phyloP scores from a whole-genome alignment of 148 eudicot species.

The Nepenthes mirabilis region DNA sequence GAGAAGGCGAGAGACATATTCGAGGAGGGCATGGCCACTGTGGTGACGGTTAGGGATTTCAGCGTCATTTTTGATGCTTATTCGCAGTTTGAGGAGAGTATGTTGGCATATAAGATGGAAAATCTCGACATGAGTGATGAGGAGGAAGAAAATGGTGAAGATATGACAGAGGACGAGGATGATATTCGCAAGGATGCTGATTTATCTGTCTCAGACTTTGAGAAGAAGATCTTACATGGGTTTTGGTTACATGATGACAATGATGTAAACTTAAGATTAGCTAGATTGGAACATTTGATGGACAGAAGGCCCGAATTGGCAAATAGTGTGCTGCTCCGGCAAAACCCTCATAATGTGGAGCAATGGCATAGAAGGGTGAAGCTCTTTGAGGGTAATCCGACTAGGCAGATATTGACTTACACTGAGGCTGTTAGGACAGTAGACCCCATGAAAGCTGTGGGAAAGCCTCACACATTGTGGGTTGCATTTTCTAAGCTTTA shows the following conservation, averaged over 20 bases:
- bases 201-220: slow-evolving; percentile 35
- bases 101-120: slow-evolving; percentile 75
- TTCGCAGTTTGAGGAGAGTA: slow-evolving; percentile 91
- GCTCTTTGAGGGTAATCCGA: slow-evolving; percentile 85
- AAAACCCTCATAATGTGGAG: slow-evolving; percentile 96
- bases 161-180: slow-evolving; percentile 21
- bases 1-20: slow-evolving; percentile 84
- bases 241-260: slow-evolving; percentile 81
- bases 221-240: slow-evolving; percentile 31
- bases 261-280: slow-evolving; percentile 71
- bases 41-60: slow-evolving; percentile 83
- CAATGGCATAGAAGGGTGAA: slow-evolving; percentile 95
- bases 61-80: slow-evolving; percentile 87
- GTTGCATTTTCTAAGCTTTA: slow-evolving; percentile 89
- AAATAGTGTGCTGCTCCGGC: slow-evolving; percentile 89
- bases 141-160: slow-evolving; percentile 30
- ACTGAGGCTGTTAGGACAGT: slow-evolving; percentile 94
- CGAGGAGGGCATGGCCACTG: slow-evolving; percentile 92
- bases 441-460: slow-evolving; percentile 91
- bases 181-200: slow-evolving; percentile 45
- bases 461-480: slow-evolving; percentile 95
- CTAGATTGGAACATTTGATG: slow-evolving; percentile 68
- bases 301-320: slow-evolving; percentile 86
- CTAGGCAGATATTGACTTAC: slow-evolving; percentile 72
- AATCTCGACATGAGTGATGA: slow-evolving; percentile 41